A percentile compares a stretch with the other conserved stretches of the same genome.
These are phyloP conservation scores for Durusdinium trenchii DNA, from an alignment of 73 alveolate genomes.

Conservation along the genomic window DNA sequence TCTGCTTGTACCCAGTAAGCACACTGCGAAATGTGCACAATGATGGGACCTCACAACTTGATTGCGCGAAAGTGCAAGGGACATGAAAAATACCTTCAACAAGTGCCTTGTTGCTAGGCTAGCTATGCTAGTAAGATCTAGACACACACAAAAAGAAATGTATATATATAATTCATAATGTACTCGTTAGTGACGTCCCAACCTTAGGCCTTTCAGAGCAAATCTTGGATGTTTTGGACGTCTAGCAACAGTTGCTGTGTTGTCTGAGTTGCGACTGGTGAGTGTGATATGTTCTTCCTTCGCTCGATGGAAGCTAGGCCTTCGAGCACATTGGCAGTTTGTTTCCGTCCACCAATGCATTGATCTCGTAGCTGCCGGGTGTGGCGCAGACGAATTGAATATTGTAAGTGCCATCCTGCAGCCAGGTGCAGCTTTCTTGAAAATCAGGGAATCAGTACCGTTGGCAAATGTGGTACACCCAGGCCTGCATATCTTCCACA, in stretches of 20 bases:
- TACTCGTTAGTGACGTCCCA: not conserved
- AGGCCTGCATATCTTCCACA: slow-evolving; percentile 93
- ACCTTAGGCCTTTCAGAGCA: not conserved
- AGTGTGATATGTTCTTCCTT: no score
- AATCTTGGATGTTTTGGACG: no score
- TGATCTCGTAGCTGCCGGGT: slow-evolving; percentile 89
- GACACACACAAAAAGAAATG: no score
- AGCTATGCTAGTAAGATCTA: no score
- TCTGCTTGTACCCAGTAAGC: not conserved
- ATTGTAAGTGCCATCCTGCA: slow-evolving; percentile 88
- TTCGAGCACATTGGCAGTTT: slow-evolving; percentile 51
- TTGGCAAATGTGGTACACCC: not conserved
- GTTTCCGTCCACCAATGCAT: slow-evolving; percentile 67
- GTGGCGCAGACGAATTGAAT: slow-evolving; percentile 92
- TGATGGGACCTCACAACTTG: slow-evolving; percentile 23
- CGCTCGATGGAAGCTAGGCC: not conserved
- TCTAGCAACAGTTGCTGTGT: no score
- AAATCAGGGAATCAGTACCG: not conserved
- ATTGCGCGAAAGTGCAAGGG: no score
- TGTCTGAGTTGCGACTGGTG: no score
- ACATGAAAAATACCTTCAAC: no score
- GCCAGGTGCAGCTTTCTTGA: not conserved
- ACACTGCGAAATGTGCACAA: slow-evolving; percentile 34
- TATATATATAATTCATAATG: no score
- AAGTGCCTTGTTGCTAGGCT: no score